Conservation (phyloP, 805 yeast genomes). For the Candida namnaoensis region DNA sequence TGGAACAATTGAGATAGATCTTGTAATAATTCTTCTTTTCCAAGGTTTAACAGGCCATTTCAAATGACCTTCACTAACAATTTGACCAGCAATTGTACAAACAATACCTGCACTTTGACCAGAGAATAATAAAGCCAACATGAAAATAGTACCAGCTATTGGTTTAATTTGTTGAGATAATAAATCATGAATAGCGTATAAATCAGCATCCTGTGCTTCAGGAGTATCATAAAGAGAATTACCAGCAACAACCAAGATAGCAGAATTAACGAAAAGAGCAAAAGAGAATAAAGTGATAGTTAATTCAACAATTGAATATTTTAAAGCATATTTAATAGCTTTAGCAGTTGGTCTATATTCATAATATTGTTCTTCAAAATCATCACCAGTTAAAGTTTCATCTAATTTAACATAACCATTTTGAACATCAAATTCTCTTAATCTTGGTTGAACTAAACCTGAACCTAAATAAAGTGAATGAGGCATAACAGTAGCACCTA, state of each 20-base stretch:
- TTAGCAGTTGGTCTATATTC: constrained; percentile 58
- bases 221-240: constrained; percentile 63
- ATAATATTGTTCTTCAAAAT: constrained; percentile 27
- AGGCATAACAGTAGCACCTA: constrained; percentile 95
- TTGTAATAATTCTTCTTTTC: constrained; percentile 68
- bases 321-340: constrained; percentile 69
- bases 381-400: constrained; percentile 5
- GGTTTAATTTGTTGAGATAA: constrained; percentile 55
- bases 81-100: constrained; percentile 90
- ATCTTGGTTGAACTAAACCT: constrained; percentile 77
- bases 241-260: constrained; percentile 78
- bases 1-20: constrained; percentile 75
- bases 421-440: constrained; percentile 62
- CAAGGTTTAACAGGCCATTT: constrained; percentile 78
- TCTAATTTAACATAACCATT: constrained; percentile 36
- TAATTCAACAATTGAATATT: constrained; percentile 66
- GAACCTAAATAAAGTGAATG: constrained; percentile 82
- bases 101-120: constrained; percentile 92
- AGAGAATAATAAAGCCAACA: constrained; percentile 73
- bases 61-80: constrained; percentile 86
- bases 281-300: constrained; percentile 63
- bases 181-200: constrained; percentile 66
- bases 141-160: constrained; percentile 76
- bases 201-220: constrained; percentile 71
- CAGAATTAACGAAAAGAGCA: constrained; percentile 80